phyloP scores from a whole-genome alignment of 495 filamentous ascomycete species.

The Jackrogersella multiformis region DNA sequence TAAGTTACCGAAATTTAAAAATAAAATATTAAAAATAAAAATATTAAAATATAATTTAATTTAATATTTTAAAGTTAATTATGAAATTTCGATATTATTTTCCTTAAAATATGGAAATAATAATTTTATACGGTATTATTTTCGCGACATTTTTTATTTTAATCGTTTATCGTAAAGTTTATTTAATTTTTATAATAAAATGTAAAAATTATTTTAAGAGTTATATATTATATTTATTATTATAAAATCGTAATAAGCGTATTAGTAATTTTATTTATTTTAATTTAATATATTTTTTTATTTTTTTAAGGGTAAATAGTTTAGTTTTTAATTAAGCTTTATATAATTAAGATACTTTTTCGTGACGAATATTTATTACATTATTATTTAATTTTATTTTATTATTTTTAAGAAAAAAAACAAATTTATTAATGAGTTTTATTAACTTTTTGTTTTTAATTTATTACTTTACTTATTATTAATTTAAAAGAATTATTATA shows the following conservation, averaged over 20 bases:
- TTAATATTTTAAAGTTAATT: not conserved
- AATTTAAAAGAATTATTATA: not conserved
- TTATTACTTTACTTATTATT: slow-evolving; percentile 4
- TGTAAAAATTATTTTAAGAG: not conserved
- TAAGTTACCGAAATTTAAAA: not conserved
- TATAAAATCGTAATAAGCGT: not conserved
- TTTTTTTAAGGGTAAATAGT: not conserved
- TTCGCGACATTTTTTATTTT: not conserved
- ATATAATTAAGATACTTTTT: not conserved
- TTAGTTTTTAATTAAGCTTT: not conserved
- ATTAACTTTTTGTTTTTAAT: not conserved
- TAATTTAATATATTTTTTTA: not conserved
- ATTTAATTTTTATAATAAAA: not conserved
- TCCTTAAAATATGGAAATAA: not conserved
- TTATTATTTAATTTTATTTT: slow-evolving; percentile 4
- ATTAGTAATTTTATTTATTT: not conserved
- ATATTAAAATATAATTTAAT: slow-evolving; percentile 1
- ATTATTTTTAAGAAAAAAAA: not conserved
- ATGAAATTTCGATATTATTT: not conserved
- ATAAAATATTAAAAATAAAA: not conserved
- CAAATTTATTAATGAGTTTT: not conserved
- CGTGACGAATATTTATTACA: not conserved
- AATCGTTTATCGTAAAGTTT: not conserved
- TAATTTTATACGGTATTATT: not conserved
- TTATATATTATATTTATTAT: slow-evolving; percentile 4